Conservation (phyloP, 345 rosid species). For the Streptanthus diversifolius region DNA sequence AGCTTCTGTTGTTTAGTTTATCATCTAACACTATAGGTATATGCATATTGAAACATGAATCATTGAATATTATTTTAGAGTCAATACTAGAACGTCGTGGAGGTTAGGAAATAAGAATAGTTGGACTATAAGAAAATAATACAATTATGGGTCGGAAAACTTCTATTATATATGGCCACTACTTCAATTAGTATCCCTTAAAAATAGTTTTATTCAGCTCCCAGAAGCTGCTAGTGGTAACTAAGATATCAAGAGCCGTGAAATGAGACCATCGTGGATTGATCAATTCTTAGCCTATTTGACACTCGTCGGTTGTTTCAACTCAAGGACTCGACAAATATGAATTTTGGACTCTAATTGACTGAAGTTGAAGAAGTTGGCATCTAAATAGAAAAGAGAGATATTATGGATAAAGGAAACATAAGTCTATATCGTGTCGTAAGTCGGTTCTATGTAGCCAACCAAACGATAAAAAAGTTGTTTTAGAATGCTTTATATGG, state of each 20-base stretch:
- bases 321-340: no score
- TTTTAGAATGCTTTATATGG: not conserved
- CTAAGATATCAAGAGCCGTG: not conserved
- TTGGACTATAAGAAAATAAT: not conserved
- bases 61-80: slow-evolving; percentile 1
- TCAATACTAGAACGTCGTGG: slow-evolving; percentile 18
- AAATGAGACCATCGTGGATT: no score
- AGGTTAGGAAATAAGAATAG: not conserved
- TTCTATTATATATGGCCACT: not conserved
- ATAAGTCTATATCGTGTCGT: not conserved
- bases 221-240: not conserved
- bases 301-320: no score
- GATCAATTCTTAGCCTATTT: no score
- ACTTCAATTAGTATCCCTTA: no score
- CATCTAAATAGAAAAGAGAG: no score
- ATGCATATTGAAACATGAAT: not conserved
- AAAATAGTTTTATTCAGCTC: no score
- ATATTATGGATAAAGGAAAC: no score
- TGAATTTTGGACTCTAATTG: no score
- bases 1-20: slow-evolving; percentile 7
- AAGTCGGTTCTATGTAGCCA: not conserved
- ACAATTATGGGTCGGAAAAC: not conserved
- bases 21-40: not conserved
- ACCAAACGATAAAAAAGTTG: not conserved
- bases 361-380: no score